Evolutionary conservation across 768 basidiomycete genomes (phyloP), one percentile per base, ranked within the genome.

Genomic region (Boletus eberwhitei): DNA sequence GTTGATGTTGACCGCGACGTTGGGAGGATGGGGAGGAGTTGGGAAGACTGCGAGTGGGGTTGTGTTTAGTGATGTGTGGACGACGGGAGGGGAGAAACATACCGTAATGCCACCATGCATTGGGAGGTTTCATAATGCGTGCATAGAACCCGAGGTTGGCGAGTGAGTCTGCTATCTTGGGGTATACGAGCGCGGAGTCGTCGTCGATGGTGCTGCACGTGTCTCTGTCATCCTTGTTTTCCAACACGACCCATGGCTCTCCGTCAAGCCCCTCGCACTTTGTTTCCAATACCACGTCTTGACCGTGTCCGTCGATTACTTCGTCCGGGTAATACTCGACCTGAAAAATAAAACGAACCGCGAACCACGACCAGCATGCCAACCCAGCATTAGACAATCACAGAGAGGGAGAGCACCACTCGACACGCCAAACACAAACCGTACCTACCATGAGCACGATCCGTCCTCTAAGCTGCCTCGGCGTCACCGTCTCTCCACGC

Each of bases 1-100:
- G 45, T 82, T 84, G 46, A 86, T 76, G 65, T 86, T 87, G 69
- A 85, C 77, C 21, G 84, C 66, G 50, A 84, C 63, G 63, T 86
- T 76, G 13, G 67, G 72, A 1, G 63, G 63, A 16, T 61, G 37
- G 3, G 63, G 63, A 19, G 63, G 63, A 21, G 48, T 62, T 24
- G 39, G 45, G 31, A 64, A 50, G 16, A 54, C 63, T 64, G 21
- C 13, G 13, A 34, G 34, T 29, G 29, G 17, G 5, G 16, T 38
- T 2, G 12, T 13, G 39, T 8, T 52, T 19, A 37, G 22, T 21
- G 7, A 34, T 11, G 29, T 36, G 14, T 22, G 13, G 8, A 24
- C 29, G 14, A n/a, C 34, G 4, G 35, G 8, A 38, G 21, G 19
- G 0, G 50, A 8, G 32, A 29, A 8, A 13, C 34, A 48, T 59